Percentiles rank a stretch among this genome's conserved stretches.
These are phyloP conservation scores for Xylariomycetidae sp. DNA, from an alignment of 2,329 filamentous ascomycete species.

Conservation along the genomic window DNA sequence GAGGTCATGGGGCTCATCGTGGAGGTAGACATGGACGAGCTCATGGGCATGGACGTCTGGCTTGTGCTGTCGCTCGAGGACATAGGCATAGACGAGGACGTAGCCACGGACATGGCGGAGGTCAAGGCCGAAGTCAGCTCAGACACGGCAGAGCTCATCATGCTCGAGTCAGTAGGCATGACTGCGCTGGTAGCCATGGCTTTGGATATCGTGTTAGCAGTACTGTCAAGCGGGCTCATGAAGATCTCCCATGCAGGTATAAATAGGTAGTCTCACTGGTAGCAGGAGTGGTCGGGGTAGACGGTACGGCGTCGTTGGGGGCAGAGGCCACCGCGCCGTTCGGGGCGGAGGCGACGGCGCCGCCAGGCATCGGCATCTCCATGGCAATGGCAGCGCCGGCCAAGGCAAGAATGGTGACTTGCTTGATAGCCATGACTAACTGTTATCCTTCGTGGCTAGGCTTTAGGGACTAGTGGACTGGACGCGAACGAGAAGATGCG, in stretches of 20 bases:
- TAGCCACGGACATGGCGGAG: neutral
- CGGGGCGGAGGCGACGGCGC: neutral
- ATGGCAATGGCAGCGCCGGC: slow-evolving; percentile 17
- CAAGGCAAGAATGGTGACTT: slow-evolving; percentile 15
- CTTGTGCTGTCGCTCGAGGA: neutral
- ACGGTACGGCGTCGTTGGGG: neutral
- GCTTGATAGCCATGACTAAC: slow-evolving; percentile 20
- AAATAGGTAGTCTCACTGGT: slow-evolving; percentile 5
- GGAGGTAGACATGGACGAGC: slow-evolving; percentile 1
- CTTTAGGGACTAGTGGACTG: no score
- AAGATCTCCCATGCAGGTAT: no score
- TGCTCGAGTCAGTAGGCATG: slow-evolving; percentile 4
- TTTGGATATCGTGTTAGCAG: neutral
- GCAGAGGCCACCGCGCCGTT: slow-evolving; percentile 1
- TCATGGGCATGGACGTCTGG: slow-evolving; percentile 1
- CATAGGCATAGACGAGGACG: neutral
- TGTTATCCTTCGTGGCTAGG: no score
- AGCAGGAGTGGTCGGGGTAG: neutral
- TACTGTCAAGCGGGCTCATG: neutral
- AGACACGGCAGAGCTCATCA: no score
- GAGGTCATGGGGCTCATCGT: slow-evolving; percentile 6
- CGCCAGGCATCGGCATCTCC: slow-evolving; percentile 5
- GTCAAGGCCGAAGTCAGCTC: slow-evolving; percentile 1
- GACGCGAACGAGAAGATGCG: no score
- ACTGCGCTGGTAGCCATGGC: slow-evolving; percentile 1